Evolutionary conservation across 768 basidiomycete species (phyloP).

Genomic region (Lactifluus rugatus): DNA sequence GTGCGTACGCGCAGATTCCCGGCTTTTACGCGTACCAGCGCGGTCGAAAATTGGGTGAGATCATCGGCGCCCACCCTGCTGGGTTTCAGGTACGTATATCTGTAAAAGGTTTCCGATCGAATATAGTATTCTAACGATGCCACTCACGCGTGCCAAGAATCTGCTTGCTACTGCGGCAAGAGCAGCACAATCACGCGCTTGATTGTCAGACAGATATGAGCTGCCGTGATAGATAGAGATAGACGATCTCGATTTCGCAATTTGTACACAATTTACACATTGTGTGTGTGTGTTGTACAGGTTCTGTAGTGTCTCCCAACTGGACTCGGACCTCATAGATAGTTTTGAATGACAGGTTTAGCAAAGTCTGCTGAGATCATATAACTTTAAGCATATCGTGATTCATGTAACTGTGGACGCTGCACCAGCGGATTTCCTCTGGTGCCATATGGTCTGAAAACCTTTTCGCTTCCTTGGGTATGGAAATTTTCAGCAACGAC

Average conservation of each 20-base stretch:
- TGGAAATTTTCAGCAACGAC: background rate
- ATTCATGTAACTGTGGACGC: background rate
- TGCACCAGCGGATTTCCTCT: background rate
- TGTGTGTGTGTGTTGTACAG: background rate
- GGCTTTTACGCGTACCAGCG: constrained; percentile 13
- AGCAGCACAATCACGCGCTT: constrained; percentile 3
- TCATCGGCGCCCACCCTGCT: constrained; percentile 3
- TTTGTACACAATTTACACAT: background rate
- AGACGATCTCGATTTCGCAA: background rate
- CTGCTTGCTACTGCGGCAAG: background rate
- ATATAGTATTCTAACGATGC: background rate
- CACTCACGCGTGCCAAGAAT: background rate
- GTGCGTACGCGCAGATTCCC: constrained; percentile 4
- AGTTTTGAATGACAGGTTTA: background rate
- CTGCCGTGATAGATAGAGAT: background rate
- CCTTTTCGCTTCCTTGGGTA: background rate
- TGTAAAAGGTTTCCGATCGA: no score
- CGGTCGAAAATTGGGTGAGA: constrained; percentile 5
- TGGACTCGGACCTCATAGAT: background rate
- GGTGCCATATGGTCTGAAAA: no score
- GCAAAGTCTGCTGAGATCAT: background rate
- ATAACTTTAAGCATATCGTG: no score
- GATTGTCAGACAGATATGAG: background rate
- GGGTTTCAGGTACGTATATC: constrained; percentile 4
- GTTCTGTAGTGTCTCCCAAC: background rate